phyloP scores from a whole-genome alignment of 2,329 filamentous ascomycete species.

The Alternaria dauci region DNA sequence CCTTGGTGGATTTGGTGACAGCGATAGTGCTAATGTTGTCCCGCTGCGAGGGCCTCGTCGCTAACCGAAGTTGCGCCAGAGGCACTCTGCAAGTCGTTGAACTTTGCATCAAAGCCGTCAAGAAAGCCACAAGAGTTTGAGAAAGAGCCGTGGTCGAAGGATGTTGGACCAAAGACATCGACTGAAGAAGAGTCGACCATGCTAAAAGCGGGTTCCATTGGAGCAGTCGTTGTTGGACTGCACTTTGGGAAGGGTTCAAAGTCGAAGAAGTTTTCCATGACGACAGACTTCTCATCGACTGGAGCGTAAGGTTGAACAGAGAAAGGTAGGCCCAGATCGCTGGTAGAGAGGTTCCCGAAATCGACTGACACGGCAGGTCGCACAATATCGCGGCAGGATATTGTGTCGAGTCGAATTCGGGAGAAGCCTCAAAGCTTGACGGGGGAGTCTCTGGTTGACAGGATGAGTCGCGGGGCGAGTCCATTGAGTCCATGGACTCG shows the following conservation, averaged over 20 bases:
- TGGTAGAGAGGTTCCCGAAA: constrained; percentile 46
- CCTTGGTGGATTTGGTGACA: constrained; percentile 35
- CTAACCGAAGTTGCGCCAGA: constrained; percentile 58
- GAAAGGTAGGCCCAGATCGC: constrained; percentile 49
- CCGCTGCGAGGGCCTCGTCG: constrained; percentile 59
- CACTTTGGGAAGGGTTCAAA: constrained; percentile 52
- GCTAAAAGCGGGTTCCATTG: constrained; percentile 38
- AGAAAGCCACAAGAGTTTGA: constrained; percentile 46
- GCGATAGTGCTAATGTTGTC: constrained; percentile 42
- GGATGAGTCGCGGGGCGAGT: constrained; percentile 50
- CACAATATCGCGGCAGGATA: constrained; percentile 99
- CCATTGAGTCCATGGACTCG: constrained; percentile 50
- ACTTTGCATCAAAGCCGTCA: constrained; percentile 52
- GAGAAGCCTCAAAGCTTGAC: constrained; percentile 52
- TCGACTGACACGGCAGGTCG: constrained; percentile 99
- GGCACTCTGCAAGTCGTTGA: constrained; percentile 56
- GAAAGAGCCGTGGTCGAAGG: constrained; percentile 41
- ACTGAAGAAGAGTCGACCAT: constrained; percentile 42
- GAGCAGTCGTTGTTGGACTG: constrained; percentile 24
- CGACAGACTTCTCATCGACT: constrained; percentile 51
- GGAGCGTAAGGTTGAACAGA: constrained; percentile 48
- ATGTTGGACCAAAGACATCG: constrained; percentile 47
- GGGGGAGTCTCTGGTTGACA: constrained; percentile 51
- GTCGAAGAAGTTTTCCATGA: constrained; percentile 49
- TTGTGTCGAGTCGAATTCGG: constrained; percentile 95